Conservation (phyloP, 768 basidiomycete genomes). For the Collybiopsis luxurians region DNA sequence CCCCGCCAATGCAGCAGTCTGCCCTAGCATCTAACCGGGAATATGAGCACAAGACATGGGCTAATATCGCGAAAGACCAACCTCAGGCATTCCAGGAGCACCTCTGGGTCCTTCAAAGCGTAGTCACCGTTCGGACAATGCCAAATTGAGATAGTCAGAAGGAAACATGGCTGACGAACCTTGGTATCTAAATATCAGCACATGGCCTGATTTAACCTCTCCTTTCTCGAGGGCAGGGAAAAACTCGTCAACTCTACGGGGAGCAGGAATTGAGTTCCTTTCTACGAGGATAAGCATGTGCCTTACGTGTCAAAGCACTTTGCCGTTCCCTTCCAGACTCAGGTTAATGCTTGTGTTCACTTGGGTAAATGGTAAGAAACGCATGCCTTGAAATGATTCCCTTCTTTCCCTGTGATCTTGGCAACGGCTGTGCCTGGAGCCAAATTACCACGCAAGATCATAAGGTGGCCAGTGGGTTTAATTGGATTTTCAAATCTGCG, state of each 20-base stretch:
- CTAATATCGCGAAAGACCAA: not conserved
- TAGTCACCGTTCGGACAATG: too few relatives aligned
- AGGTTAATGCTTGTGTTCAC: not conserved
- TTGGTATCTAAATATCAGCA: slow-evolving; percentile 83
- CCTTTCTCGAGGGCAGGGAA: slow-evolving; percentile 72
- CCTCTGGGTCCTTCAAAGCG: too few relatives aligned
- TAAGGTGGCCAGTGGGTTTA: slow-evolving; percentile 83
- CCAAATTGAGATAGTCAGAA: too few relatives aligned
- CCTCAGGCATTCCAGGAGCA: slow-evolving; percentile 91
- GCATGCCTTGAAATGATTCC: slow-evolving; percentile 71
- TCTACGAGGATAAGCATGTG: not conserved
- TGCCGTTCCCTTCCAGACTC: slow-evolving; percentile 53
- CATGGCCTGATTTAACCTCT: slow-evolving; percentile 72
- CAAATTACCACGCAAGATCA: slow-evolving; percentile 86
- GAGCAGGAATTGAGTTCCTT: not conserved
- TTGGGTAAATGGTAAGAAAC: not conserved
- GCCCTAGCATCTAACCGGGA: slow-evolving; percentile 24
- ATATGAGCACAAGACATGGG: not conserved
- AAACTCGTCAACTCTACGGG: slow-evolving; percentile 58
- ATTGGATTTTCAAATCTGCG: slow-evolving; percentile 72
- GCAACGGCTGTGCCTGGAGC: slow-evolving; percentile 87
- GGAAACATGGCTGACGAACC: too few relatives aligned
- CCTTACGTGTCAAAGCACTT: slow-evolving; percentile 73
- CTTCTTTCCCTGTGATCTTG: slow-evolving; percentile 94
- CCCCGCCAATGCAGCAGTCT: slow-evolving; percentile 82